Percentiles rank a stretch among this genome's conserved stretches.
Conservation (phyloP, 345 rosid genomes). For the Populus alba region DNA sequence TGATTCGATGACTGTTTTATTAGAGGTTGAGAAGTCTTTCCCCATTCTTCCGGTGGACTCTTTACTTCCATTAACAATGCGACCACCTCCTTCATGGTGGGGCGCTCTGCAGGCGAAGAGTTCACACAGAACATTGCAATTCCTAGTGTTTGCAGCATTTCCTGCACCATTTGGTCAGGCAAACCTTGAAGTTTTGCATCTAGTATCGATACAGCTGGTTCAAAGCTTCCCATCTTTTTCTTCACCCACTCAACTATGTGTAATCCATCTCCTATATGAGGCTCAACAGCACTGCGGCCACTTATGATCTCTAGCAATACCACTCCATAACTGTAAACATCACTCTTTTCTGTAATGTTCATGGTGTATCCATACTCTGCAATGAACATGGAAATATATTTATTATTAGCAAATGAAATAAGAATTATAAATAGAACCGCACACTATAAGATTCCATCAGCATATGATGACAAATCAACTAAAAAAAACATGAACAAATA, state of each 20-base stretch:
- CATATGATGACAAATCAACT: not conserved
- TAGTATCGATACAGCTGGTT: slow-evolving; percentile 68
- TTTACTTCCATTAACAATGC: slow-evolving; percentile 87
- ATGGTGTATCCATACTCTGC: slow-evolving; percentile 94
- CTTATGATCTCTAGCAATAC: slow-evolving; percentile 85
- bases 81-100: slow-evolving; percentile 95
- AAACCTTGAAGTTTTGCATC: slow-evolving; percentile 77
- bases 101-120: slow-evolving; percentile 77
- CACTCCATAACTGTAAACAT: slow-evolving; percentile 88
- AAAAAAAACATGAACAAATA: not conserved
- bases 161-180: slow-evolving; percentile 88
- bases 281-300: slow-evolving; percentile 74
- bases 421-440: not conserved
- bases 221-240: slow-evolving; percentile 95
- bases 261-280: slow-evolving; percentile 65
- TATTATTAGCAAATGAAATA: not conserved
- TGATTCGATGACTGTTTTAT: slow-evolving; percentile 72
- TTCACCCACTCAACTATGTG: slow-evolving; percentile 98
- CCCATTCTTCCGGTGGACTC: slow-evolving; percentile 87
- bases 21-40: slow-evolving; percentile 83
- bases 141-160: slow-evolving; percentile 91
- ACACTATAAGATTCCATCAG: not conserved
- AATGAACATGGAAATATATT: slow-evolving; percentile 11
- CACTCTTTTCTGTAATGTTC: slow-evolving; percentile 96
- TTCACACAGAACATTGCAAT: slow-evolving; percentile 97